A percentile compares a stretch with the other conserved stretches of the same genome.
Evolutionary conservation across 1,284 basidiomycete genomes (phyloP).

Genomic region (Athelia psychrophila): DNA sequence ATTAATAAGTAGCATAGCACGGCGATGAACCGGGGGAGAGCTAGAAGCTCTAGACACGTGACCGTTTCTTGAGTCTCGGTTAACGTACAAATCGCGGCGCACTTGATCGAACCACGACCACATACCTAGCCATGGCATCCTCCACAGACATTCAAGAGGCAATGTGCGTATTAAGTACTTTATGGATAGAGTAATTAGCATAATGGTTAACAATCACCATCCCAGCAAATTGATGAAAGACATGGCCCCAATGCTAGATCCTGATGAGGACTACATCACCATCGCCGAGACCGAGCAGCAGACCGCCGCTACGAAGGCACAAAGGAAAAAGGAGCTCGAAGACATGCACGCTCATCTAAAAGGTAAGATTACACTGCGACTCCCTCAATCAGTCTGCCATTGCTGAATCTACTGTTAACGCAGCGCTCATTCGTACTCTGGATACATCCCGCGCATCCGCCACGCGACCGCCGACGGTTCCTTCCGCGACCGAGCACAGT

Average conservation of each 20-base stretch:
- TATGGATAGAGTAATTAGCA: neutral
- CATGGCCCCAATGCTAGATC: conserved; percentile 67
- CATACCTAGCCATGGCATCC: neutral
- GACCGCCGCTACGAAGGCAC: conserved; percentile 51
- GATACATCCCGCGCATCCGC: conserved; percentile 71
- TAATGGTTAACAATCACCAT: conserved; percentile 2
- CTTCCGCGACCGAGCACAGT: conserved; percentile 62
- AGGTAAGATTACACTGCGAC: conserved; percentile 33
- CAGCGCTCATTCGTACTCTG: conserved; percentile 62
- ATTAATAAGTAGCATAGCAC: too few species aligned
- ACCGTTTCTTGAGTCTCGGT: too few species aligned
- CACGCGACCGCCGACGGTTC: conserved; percentile 62
- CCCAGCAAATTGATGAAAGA: conserved; percentile 62
- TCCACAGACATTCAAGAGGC: conserved; percentile 29
- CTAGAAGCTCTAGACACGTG: too few species aligned
- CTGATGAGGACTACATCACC: conserved; percentile 71
- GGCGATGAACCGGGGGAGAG: too few species aligned
- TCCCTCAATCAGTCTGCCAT: neutral
- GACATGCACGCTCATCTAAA: conserved; percentile 60
- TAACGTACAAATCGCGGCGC: too few species aligned
- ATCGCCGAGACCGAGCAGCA: conserved; percentile 69
- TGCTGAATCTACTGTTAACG: conserved; percentile 1
- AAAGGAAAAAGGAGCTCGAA: conserved; percentile 61
- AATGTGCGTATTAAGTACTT: conserved; percentile 9
- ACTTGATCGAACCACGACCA: too few species aligned